Evolutionary conservation across 352 stramenopile species (phyloP).

Genomic region (Phytopythium chamaehyphon): DNA sequence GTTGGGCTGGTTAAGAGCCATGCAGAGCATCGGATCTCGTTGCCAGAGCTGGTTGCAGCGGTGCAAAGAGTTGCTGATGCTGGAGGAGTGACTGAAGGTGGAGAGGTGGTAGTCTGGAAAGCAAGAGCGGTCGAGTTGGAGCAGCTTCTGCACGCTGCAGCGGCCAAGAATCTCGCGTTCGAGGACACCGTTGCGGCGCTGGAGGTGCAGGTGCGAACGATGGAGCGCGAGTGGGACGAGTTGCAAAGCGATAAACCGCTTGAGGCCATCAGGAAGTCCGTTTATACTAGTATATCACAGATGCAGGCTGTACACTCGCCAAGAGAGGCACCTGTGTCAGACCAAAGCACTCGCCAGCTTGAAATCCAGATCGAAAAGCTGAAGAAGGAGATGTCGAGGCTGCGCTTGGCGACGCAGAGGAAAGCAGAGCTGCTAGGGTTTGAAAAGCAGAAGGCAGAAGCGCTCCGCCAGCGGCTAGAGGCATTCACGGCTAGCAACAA

Average conservation of each 20-base stretch:
- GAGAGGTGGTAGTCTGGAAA: slow-evolving; percentile 15
- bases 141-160: slow-evolving; percentile 25
- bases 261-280: no score
- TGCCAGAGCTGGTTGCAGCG: no score
- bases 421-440: slow-evolving; percentile 42
- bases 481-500: slow-evolving; percentile 15
- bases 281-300: no score
- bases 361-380: slow-evolving; percentile 33
- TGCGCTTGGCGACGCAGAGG: slow-evolving; percentile 34
- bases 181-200: slow-evolving; percentile 37
- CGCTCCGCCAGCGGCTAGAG: slow-evolving; percentile 26
- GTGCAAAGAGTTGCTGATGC: slow-evolving; percentile 7
- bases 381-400: slow-evolving; percentile 25
- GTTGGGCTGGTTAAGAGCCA: no score
- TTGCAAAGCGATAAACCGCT: slow-evolving; percentile 18
- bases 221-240: slow-evolving; percentile 28
- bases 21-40: no score
- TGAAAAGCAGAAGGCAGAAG: slow-evolving; percentile 31
- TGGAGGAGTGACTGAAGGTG: background rate
- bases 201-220: slow-evolving; percentile 33
- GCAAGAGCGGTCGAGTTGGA: slow-evolving; percentile 34
- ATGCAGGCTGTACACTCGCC: no score
- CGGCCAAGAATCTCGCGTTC: slow-evolving; percentile 41
- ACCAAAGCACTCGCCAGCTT: no score
- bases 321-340: no score